These are phyloP conservation scores for Alternaria infectoria DNA, from an alignment of 2,329 filamentous ascomycete genomes.

Conservation along the genomic window DNA sequence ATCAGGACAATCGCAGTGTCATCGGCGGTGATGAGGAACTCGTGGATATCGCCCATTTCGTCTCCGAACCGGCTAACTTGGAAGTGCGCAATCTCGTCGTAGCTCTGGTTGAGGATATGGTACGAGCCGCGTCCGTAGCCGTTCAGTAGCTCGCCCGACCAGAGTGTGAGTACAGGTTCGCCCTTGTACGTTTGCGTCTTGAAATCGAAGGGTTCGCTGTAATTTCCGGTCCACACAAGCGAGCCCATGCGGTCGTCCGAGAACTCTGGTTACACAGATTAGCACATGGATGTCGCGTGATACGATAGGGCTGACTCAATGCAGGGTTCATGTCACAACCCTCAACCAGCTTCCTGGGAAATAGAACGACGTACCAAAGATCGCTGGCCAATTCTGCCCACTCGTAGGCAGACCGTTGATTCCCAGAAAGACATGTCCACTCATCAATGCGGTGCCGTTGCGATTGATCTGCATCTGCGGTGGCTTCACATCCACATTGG, in stretches of 20 bases:
- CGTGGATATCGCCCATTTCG: slow-evolving; percentile 49
- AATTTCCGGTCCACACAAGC: slow-evolving; percentile 26
- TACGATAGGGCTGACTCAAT: neutral
- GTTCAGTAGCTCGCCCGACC: slow-evolving; percentile 17
- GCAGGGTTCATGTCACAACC: neutral
- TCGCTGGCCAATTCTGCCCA: slow-evolving; percentile 24
- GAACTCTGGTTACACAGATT: slow-evolving; percentile 9
- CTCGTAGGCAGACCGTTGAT: slow-evolving; percentile 25
- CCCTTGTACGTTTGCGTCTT: slow-evolving; percentile 27
- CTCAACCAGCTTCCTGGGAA: neutral
- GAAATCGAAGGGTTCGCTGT: slow-evolving; percentile 28
- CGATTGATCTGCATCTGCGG: slow-evolving; percentile 24
- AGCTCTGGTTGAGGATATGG: slow-evolving; percentile 25
- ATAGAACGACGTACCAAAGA: slow-evolving; percentile 14
- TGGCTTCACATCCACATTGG: slow-evolving; percentile 20
- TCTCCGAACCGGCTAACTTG: slow-evolving; percentile 15
- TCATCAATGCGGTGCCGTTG: slow-evolving; percentile 14
- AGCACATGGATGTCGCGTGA: neutral
- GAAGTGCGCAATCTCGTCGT: slow-evolving; percentile 23
- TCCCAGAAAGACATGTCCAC: slow-evolving; percentile 21
- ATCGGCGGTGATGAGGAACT: slow-evolving; percentile 53
- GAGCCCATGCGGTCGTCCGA: slow-evolving; percentile 23
- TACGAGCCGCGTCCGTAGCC: slow-evolving; percentile 20
- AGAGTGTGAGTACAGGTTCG: slow-evolving; percentile 28
- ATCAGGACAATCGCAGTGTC: slow-evolving; percentile 53